Evolutionary conservation across 1,139 yeast genomes (phyloP).

Genomic region (Oligophagozyma castellii): DNA sequence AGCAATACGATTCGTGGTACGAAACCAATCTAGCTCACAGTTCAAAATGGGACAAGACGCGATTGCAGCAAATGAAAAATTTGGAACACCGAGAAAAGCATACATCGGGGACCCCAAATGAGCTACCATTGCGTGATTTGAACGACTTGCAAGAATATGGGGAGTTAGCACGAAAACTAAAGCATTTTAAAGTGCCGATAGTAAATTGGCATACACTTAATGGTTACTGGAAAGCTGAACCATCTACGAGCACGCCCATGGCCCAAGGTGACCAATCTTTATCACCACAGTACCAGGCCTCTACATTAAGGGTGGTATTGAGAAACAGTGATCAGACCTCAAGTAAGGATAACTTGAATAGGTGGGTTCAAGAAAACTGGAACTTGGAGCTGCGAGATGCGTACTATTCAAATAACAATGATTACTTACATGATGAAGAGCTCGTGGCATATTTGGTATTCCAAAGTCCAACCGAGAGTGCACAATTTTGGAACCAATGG

Average conservation of each 20-base stretch:
- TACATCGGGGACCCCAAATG: neutral
- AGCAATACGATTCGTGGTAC: conserved; percentile 35
- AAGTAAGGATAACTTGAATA: neutral
- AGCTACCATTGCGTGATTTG: conserved; percentile 2
- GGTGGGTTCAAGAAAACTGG: neutral
- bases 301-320: neutral
- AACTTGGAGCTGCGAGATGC: conserved; percentile 3
- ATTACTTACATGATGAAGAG: neutral
- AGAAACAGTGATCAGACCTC: neutral
- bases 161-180: conserved; percentile 15
- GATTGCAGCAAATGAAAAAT: too few species aligned
- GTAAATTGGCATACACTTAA: conserved; percentile 16
- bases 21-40: too few species aligned
- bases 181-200: conserved; percentile 13
- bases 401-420: conserved; percentile 5
- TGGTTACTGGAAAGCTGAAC: neutral
- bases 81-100: too few species aligned
- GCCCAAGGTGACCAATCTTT: neutral
- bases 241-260: too few species aligned
- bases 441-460: conserved; percentile 4
- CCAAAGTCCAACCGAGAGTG: conserved; percentile 1
- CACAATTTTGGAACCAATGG: conserved; percentile 1
- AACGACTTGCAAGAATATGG: conserved; percentile 16
- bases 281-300: neutral
- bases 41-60: too few species aligned